These are phyloP conservation scores for Medicago ruthenica DNA, from an alignment of 306 rosid genomes.

Conservation along the genomic window DNA sequence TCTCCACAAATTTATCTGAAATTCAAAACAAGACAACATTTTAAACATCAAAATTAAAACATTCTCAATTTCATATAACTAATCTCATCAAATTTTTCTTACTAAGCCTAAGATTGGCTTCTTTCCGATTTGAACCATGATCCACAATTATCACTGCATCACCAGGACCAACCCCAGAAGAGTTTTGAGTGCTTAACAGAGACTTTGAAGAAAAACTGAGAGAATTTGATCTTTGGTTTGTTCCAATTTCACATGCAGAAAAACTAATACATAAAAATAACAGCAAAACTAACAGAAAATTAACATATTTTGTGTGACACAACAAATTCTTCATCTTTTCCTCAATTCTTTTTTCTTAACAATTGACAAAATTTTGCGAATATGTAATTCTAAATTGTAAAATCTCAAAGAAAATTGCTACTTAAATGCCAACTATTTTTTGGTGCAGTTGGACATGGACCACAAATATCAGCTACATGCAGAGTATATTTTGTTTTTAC, in stretches of 20 bases:
- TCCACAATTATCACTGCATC: conserved; percentile 87
- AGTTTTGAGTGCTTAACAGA: conserved; percentile 40
- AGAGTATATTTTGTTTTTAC: too few relatives aligned
- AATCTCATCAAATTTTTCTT: conserved; percentile 38
- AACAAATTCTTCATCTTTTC: too few relatives aligned
- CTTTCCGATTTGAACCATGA: conserved; percentile 92
- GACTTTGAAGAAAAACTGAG: conserved; percentile 33
- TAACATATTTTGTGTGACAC: too few relatives aligned
- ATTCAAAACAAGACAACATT: conserved; percentile 35
- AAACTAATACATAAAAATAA: conserved; percentile 28
- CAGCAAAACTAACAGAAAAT: neutral
- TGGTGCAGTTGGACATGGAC: too few relatives aligned
- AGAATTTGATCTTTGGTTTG: conserved; percentile 44
- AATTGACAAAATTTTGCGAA: too few relatives aligned
- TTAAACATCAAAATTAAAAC: conserved; percentile 21
- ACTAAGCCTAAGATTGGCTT: conserved; percentile 89
- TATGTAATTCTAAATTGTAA: too few relatives aligned
- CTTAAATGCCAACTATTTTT: too few relatives aligned
- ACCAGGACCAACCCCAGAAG: conserved; percentile 51
- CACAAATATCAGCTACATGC: too few relatives aligned
- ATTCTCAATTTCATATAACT: conserved; percentile 24
- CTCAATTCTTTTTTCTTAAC: too few relatives aligned
- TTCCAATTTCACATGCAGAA: conserved; percentile 46
- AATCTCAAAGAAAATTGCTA: too few relatives aligned
- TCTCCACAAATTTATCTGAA: conserved; percentile 83